Evolutionary conservation across 2,329 filamentous ascomycete species (phyloP).

Genomic region (Hypoxylon sp.): DNA sequence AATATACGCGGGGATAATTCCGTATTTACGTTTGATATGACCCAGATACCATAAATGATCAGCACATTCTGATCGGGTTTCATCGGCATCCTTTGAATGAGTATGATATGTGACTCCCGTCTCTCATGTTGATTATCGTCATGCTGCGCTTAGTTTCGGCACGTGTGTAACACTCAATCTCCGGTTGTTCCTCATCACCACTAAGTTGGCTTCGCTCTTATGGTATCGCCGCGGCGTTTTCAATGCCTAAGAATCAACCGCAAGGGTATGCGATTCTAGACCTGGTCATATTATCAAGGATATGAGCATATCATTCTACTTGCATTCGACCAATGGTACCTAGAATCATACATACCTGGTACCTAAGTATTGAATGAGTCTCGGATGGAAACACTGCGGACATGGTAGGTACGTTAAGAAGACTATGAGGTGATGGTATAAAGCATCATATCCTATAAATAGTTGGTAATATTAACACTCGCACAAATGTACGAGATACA

Average conservation of each 20-base stretch:
- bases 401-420: too few relatives aligned
- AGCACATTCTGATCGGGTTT: not conserved
- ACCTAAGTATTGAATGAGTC: too few relatives aligned
- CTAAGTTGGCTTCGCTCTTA: not conserved
- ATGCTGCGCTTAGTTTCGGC: not conserved
- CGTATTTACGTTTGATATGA: conserved; percentile 1
- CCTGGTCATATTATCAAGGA: too few relatives aligned
- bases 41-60: not conserved
- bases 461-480: not conserved
- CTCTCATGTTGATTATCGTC: not conserved
- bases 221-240: not conserved
- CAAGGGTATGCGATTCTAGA: too few relatives aligned
- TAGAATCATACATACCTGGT: too few relatives aligned
- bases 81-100: not conserved
- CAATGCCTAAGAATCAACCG: not conserved
- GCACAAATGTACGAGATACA: not conserved
- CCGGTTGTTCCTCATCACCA: not conserved
- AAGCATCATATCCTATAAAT: not conserved
- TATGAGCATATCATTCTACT: too few relatives aligned
- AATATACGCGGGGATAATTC: not conserved
- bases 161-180: not conserved
- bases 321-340: too few relatives aligned
- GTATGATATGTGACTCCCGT: not conserved
- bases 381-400: too few relatives aligned
- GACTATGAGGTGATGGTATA: too few relatives aligned